Base-by-base conservation (phyloP, 441 rosid genomes). In the Pelargonium citronellum region DNA sequence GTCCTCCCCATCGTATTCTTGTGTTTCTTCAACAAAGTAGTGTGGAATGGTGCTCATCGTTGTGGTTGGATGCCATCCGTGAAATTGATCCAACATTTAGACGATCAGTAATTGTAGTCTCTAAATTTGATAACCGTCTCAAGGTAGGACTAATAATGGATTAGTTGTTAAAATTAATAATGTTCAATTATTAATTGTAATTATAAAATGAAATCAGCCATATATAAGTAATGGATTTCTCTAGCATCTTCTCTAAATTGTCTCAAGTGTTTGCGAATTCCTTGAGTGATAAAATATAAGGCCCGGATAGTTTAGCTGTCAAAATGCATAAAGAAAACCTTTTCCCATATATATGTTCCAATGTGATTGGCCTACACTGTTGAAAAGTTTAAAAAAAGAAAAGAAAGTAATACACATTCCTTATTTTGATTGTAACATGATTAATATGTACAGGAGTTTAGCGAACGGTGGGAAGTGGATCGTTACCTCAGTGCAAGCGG, bases 1-100 rank as follows among this genome's bases (percentile, higher is more conserved):
- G 90, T 78, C 99, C 99, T 82, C 97, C 97, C 39, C 95, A 94
- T 80, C 91, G 95, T 19, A 86, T 94, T 72, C 84, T 94, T 49
- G 64, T 94, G 80, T 94, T 94, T 75, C 94, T 91, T 73, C 97
- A 94, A 80, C 97, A 94, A 79, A 94, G 97, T 67, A 90, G 99
- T 71, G 99, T 94, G 44, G 99, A 90, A 19, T 91, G 99, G 97
- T 94, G 99, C 67, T 94, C 96, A 12, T 94, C 99, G 0, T 73
- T 94, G 80, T 94, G 99, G 99, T 77, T 94, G 73, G 99, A 94
- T 81, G 79, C 88, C 11, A 79, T 94, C 75, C 91, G 90, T 39
- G 96, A 91, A 65, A 94, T 94, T 70, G 99, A 94, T 85, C 94
- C 97, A 3, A 82, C 79, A 34, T 90, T 94, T 68, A 81, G 88